Percentiles rank a stretch among this genome's conserved stretches.
Evolutionary conservation across 2,329 filamentous ascomycete genomes (phyloP).

Genomic region (Shiraia sp.): DNA sequence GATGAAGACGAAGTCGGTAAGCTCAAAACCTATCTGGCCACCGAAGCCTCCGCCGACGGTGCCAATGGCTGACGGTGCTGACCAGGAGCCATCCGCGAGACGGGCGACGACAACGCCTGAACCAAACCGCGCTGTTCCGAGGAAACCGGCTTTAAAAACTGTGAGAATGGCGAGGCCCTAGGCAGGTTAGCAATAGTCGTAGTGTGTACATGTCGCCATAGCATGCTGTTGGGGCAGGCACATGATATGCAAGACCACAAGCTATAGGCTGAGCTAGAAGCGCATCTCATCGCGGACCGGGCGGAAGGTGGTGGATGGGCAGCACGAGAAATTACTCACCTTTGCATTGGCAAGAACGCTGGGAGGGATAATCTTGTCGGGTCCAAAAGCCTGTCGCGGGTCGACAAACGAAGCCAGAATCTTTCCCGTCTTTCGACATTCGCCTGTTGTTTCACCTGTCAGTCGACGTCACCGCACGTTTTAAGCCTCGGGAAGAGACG

Average conservation of each 20-base stretch:
- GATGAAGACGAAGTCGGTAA: constrained; percentile 97
- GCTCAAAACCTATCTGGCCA: constrained; percentile 83
- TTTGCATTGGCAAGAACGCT: constrained; percentile 89
- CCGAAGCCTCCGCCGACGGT: constrained; percentile 82
- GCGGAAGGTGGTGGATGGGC: constrained; percentile 5
- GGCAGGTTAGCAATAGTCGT: constrained; percentile 5
- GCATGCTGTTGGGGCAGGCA: no score
- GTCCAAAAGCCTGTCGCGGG: constrained; percentile 88
- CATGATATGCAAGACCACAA: no score
- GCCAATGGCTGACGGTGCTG: constrained; percentile 78
- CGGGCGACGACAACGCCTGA: constrained; percentile 82
- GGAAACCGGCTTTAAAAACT: constrained; percentile 84
- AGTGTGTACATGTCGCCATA: not conserved
- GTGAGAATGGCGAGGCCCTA: constrained; percentile 82
- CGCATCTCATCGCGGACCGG: constrained; percentile 6
- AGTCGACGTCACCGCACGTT: constrained; percentile 37
- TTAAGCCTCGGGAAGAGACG: constrained; percentile 1
- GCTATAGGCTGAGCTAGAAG: constrained; percentile 4
- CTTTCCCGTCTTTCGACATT: constrained; percentile 96
- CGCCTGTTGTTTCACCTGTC: constrained; percentile 63
- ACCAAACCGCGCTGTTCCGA: constrained; percentile 80
- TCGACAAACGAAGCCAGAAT: constrained; percentile 95
- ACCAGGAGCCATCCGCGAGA: constrained; percentile 77
- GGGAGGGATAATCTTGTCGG: constrained; percentile 96
- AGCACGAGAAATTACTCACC: constrained; percentile 51